Conservation (phyloP, 2,329 filamentous ascomycete species). For the Malbranchea cinnamomea region DNA sequence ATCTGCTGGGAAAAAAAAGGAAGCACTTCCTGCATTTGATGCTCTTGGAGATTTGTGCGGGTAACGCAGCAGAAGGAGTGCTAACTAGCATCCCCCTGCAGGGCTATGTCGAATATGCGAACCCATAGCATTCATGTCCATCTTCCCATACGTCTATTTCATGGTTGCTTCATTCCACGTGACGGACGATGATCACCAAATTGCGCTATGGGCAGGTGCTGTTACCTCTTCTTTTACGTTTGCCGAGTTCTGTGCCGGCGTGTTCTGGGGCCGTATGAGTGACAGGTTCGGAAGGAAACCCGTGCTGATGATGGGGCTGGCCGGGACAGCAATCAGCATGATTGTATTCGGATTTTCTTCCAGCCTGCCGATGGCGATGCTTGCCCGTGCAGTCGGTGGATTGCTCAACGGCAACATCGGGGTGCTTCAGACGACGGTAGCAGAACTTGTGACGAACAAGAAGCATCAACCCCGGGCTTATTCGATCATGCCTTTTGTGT, state of each 20-base stretch:
- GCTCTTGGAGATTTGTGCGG: slow-evolving; percentile 8
- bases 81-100: slow-evolving; percentile 22
- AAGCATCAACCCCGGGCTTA: slow-evolving; percentile 90
- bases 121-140: slow-evolving; percentile 98
- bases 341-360: slow-evolving; percentile 81
- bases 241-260: slow-evolving; percentile 82
- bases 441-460: slow-evolving; percentile 82
- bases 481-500: slow-evolving; percentile 95
- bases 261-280: slow-evolving; percentile 86
- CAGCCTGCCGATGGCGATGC: slow-evolving; percentile 64
- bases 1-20: background rate
- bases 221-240: slow-evolving; percentile 94
- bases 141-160: slow-evolving; percentile 96
- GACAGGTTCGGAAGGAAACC: slow-evolving; percentile 88
- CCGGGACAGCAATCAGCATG: slow-evolving; percentile 85
- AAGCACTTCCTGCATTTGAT: slow-evolving; percentile 5
- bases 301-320: slow-evolving; percentile 74
- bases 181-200: slow-evolving; percentile 60
- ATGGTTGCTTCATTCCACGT: slow-evolving; percentile 91
- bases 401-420: slow-evolving; percentile 93
- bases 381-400: slow-evolving; percentile 79
- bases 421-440: slow-evolving; percentile 86
- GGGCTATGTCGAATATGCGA: slow-evolving; percentile 93
- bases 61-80: too few relatives aligned
- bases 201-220: slow-evolving; percentile 87